phyloP scores from a whole-genome alignment of 805 yeast genomes.

The Candida khao-thaluensis region DNA sequence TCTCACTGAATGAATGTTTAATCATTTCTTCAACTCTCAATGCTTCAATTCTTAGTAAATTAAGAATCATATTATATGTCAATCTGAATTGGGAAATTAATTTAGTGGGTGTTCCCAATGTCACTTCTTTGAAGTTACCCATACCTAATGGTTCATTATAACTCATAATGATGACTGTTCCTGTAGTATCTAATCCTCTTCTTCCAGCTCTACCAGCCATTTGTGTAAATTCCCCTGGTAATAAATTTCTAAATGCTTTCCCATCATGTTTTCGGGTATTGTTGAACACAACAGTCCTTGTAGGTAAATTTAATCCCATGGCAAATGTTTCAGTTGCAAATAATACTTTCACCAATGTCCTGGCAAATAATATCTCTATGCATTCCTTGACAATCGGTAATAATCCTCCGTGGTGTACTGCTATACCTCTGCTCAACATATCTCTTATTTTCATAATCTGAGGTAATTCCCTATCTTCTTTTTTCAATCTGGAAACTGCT shows the following conservation, averaged over 20 bases:
- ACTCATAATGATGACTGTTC: conserved; percentile 92
- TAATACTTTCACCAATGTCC: conserved; percentile 79
- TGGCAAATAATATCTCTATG: conserved; percentile 87
- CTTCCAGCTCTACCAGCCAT: conserved; percentile 98
- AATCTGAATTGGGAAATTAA: conserved; percentile 88
- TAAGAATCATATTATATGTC: conserved; percentile 94
- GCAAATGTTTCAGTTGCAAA: conserved; percentile 99
- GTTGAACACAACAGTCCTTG: conserved; percentile 91
- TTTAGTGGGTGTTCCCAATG: conserved; percentile 87
- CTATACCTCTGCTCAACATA: conserved; percentile 84
- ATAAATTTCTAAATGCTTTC: conserved; percentile 68
- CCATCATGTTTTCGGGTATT: conserved; percentile 91
- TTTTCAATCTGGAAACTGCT: conserved; percentile 81
- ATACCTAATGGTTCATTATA: conserved; percentile 62
- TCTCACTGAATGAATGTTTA: conserved; percentile 91
- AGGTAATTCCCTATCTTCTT: conserved; percentile 90
- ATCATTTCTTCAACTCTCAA: conserved; percentile 97
- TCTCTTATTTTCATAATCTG: conserved; percentile 84
- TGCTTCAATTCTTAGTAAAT: conserved; percentile 88
- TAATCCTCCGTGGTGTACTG: conserved; percentile 93
- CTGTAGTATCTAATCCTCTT: conserved; percentile 80
- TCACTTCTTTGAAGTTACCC: conserved; percentile 69
- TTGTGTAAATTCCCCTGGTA: conserved; percentile 97
- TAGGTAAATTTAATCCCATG: conserved; percentile 96
- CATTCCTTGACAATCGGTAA: conserved; percentile 91